Evolutionary conservation across 2,329 filamentous ascomycete genomes (phyloP).

Genomic region (Colletotrichum phormii): DNA sequence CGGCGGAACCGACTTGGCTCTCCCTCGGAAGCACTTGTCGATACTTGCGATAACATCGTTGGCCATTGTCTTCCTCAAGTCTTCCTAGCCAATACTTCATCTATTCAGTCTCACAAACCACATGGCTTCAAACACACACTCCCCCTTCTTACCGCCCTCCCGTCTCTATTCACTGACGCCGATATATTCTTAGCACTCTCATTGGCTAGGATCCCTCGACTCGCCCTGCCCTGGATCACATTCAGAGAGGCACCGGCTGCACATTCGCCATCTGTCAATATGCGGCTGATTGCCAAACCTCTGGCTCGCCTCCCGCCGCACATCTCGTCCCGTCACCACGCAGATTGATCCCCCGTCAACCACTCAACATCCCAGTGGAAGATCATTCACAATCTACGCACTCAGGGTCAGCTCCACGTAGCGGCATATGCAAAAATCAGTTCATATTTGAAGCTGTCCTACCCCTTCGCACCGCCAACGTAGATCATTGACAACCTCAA

Average conservation of each 20-base stretch:
- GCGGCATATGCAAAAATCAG: constrained; percentile 32
- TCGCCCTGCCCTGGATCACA: not conserved
- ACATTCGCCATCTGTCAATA: not conserved
- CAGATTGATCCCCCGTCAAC: constrained; percentile 16
- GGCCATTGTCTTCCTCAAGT: not conserved
- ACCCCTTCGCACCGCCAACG: constrained; percentile 12
- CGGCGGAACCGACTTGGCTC: not conserved
- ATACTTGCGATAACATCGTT: constrained; percentile 5
- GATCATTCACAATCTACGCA: constrained; percentile 25
- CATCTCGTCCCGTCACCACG: constrained; percentile 11
- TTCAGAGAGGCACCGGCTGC: not conserved
- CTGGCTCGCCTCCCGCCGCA: constrained; percentile 16
- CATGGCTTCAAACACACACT: not conserved
- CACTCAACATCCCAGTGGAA: constrained; percentile 15
- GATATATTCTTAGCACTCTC: constrained; percentile 16
- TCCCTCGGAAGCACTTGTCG: not conserved
- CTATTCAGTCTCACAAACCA: constrained; percentile 6
- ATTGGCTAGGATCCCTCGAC: constrained; percentile 26
- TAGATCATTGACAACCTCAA: constrained; percentile 11
- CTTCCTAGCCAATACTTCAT: not conserved
- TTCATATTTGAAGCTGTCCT: constrained; percentile 32
- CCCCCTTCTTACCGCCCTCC: not conserved
- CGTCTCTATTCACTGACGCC: constrained; percentile 7
- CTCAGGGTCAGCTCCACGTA: not conserved
- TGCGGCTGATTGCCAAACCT: constrained; percentile 32